A percentile compares a stretch with the other conserved stretches of the same genome.
phyloP scores from a whole-genome alignment of 2,329 filamentous ascomycete genomes.

The Diaporthe citri region DNA sequence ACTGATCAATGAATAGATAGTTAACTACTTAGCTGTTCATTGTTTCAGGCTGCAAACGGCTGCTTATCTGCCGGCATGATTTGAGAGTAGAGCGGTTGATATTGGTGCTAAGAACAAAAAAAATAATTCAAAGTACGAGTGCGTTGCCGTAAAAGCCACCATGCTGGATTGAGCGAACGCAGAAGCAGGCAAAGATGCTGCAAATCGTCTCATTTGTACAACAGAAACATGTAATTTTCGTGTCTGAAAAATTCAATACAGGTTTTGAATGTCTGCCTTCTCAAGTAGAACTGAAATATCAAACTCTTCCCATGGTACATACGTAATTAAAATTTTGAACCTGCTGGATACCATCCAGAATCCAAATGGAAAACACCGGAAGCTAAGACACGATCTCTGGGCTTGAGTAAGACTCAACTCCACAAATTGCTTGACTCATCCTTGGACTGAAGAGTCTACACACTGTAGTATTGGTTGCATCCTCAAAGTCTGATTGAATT shows the following conservation, averaged over 20 bases:
- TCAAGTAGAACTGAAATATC: not conserved
- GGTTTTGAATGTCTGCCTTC: not conserved
- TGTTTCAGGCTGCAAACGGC: no score
- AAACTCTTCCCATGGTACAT: not conserved
- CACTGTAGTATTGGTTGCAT: no score
- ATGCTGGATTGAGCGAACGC: rapidly evolving
- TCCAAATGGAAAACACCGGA: not conserved
- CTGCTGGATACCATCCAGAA: not conserved
- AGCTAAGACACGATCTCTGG: not conserved
- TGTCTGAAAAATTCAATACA: not conserved
- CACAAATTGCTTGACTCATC: no score
- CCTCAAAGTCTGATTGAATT: no score
- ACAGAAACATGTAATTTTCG: not conserved
- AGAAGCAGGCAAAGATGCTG: not conserved
- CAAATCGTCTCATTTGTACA: not conserved
- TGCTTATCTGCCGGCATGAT: no score
- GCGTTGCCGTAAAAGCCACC: no score
- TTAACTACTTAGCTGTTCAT: no score
- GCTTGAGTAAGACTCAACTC: not conserved
- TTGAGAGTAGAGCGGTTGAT: no score
- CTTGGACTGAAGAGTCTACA: no score
- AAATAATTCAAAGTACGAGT: not conserved
- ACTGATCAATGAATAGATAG: no score
- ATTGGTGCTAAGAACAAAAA: no score
- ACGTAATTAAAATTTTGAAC: no score